phyloP scores from a whole-genome alignment of 139 green algal species.

The Chlorella sp. region DNA sequence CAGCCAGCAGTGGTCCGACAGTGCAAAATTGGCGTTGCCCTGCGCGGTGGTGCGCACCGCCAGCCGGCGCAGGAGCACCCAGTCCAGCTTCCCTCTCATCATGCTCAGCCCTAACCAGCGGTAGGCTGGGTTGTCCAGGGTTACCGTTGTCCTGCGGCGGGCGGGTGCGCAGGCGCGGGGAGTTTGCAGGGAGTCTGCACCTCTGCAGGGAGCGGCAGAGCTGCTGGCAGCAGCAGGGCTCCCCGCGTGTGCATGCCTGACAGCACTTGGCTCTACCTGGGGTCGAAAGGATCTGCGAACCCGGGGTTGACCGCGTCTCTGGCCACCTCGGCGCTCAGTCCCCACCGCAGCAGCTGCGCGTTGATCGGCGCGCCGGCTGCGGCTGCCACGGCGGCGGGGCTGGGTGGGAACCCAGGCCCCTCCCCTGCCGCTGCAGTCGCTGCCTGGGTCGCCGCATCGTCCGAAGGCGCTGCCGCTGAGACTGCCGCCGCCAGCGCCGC shows the following conservation, averaged over 20 bases:
- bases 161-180: too few species aligned
- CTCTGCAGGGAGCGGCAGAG: too few species aligned
- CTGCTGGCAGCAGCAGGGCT: too few species aligned
- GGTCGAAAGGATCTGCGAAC: neutral
- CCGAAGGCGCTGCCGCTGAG: neutral
- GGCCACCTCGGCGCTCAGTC: conserved; percentile 61
- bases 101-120: conserved; percentile 49
- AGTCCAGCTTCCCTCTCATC: conserved; percentile 85
- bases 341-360: conserved; percentile 48
- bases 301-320: conserved; percentile 73
- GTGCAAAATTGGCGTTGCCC: conserved; percentile 73
- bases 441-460: neutral
- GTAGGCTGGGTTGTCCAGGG: conserved; percentile 76
- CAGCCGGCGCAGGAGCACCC: conserved; percentile 65
- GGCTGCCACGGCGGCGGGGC: neutral
- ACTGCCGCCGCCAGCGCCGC: neutral
- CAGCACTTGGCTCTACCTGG: neutral
- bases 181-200: too few species aligned
- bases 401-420: neutral
- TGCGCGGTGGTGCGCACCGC: conserved; percentile 42
- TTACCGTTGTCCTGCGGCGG: too few species aligned
- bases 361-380: conserved; percentile 41
- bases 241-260: too few species aligned
- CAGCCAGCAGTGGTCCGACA: conserved; percentile 86
- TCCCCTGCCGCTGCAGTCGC: neutral